Conservation (phyloP, 2,329 filamentous ascomycete genomes). For the Diaporthe amygdali region DNA sequence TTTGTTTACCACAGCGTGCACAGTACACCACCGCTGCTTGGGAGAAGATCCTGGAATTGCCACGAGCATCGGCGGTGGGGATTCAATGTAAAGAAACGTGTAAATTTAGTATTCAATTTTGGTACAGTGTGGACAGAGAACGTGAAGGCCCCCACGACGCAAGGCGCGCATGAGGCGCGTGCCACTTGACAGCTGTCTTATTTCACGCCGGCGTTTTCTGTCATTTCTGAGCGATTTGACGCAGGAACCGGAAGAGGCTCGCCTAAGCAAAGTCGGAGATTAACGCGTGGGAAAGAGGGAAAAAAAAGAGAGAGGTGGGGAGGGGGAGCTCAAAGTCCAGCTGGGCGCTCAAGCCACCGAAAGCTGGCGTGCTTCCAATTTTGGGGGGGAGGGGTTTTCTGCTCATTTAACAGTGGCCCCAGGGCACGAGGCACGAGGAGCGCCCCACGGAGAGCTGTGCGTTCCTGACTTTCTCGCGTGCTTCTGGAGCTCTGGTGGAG, state of each 20-base stretch:
- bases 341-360: neutral
- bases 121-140: neutral
- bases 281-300: neutral
- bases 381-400: neutral
- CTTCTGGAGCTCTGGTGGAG: slow-evolving; percentile 10
- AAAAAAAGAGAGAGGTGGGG: neutral
- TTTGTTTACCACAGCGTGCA: too few species aligned
- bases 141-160: neutral
- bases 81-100: too few species aligned
- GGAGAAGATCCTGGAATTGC: neutral
- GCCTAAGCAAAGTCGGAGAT: slow-evolving; percentile 6
- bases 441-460: neutral
- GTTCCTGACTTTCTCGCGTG: slow-evolving; percentile 6
- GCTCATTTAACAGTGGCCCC: too few species aligned
- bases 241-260: slow-evolving; percentile 9
- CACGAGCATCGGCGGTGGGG: neutral
- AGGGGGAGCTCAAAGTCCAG: neutral
- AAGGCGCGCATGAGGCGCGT: neutral
- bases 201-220: neutral
- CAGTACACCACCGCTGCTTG: neutral
- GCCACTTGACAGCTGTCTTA: neutral
- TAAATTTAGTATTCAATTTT: neutral
- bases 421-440: neutral
- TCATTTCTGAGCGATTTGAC: slow-evolving; percentile 16
- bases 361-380: slow-evolving; percentile 6